Percentiles rank a stretch among this genome's conserved stretches.
These are phyloP conservation scores for Sextonia rubra DNA, from an alignment of 164 flowering plant species.

Conservation along the genomic window DNA sequence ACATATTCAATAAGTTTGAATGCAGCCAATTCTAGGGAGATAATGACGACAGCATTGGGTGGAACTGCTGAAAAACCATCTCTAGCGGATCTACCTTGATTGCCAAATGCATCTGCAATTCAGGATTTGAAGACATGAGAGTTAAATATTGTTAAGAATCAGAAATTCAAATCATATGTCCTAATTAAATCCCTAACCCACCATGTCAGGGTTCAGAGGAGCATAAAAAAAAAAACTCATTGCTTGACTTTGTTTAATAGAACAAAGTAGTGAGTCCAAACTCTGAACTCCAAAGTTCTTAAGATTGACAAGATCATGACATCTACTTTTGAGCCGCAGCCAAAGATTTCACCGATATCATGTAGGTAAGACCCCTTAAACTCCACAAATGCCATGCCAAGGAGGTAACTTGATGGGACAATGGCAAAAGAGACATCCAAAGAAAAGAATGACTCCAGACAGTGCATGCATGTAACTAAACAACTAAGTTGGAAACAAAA, in stretches of 20 bases:
- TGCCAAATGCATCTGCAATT: slow-evolving; percentile 31
- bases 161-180: neutral
- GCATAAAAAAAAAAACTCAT: neutral
- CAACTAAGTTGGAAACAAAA: too few species aligned
- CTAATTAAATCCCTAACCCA: neutral
- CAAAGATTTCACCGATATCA: too few species aligned
- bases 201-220: neutral
- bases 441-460: too few species aligned
- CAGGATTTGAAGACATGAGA: neutral
- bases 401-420: neutral
- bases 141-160: neutral
- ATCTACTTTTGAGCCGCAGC: neutral
- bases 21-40: slow-evolving; percentile 27
- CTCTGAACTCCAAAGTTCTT: neutral
- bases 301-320: neutral
- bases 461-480: too few species aligned
- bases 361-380: neutral
- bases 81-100: slow-evolving; percentile 22
- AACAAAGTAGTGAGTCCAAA: neutral
- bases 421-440: neutral
- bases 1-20: slow-evolving; percentile 28
- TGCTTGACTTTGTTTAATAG: neutral
- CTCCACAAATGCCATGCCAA: too few species aligned
- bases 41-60: slow-evolving; percentile 22
- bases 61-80: slow-evolving; percentile 28